Evolutionary conservation across 148 eudicot species (phyloP).

Genomic region (Arbutus unedo): DNA sequence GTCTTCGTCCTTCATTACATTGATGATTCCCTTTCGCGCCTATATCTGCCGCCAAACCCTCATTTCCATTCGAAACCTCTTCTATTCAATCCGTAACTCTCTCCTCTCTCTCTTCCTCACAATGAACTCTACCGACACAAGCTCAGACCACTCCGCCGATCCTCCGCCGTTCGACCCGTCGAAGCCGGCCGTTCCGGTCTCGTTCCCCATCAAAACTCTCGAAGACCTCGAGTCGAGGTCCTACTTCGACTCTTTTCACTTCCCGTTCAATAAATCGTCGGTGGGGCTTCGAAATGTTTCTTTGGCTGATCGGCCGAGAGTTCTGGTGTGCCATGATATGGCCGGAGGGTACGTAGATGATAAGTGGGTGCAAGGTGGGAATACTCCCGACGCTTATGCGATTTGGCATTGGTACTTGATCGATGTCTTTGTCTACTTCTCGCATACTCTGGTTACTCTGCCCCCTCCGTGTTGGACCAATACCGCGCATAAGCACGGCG

Average conservation of each 20-base stretch:
- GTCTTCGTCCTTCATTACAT: conserved; percentile 10
- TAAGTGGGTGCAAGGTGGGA: conserved; percentile 81
- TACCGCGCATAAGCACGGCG: conserved; percentile 86
- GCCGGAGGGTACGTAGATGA: conserved; percentile 85
- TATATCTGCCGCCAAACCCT: conserved; percentile 42
- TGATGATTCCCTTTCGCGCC: conserved; percentile 38
- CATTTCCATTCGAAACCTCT: conserved; percentile 25
- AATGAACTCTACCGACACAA: conserved; percentile 11
- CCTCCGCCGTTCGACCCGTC: conserved; percentile 52
- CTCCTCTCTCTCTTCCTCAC: conserved; percentile 20
- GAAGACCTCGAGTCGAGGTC: conserved; percentile 68
- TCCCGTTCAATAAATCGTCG: conserved; percentile 52
- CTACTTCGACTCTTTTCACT: conserved; percentile 72
- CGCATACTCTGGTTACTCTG: conserved; percentile 78
- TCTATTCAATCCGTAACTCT: conserved; percentile 20
- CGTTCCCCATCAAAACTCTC: conserved; percentile 67
- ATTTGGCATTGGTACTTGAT: conserved; percentile 98
- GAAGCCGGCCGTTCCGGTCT: conserved; percentile 52
- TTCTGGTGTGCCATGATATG: conserved; percentile 93
- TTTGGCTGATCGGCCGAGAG: conserved; percentile 49
- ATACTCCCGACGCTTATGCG: conserved; percentile 59
- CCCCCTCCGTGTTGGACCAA: conserved; percentile 95
- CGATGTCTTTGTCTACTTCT: conserved; percentile 89
- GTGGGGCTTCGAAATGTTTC: conserved; percentile 21
- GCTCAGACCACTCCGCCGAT: conserved; percentile 24